A percentile compares a stretch with the other conserved stretches of the same genome.
Evolutionary conservation across 2,329 filamentous ascomycete species (phyloP).

Genomic region (Phialophora chinensis): DNA sequence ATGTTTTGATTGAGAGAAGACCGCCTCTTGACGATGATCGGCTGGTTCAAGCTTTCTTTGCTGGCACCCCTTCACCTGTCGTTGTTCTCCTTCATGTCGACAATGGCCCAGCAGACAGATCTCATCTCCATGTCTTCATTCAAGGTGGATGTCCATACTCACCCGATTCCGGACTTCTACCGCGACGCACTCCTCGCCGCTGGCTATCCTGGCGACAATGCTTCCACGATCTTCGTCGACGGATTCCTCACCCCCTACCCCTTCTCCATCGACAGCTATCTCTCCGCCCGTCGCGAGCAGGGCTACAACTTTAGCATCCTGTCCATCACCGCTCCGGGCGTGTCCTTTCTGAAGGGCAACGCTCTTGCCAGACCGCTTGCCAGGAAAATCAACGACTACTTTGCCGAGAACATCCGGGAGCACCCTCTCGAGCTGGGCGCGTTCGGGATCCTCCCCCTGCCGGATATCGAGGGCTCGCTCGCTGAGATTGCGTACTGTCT

Average conservation of each 20-base stretch:
- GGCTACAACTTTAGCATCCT: constrained; percentile 37
- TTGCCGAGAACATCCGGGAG: not conserved
- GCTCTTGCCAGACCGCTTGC: not conserved
- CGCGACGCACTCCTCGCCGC: constrained; percentile 13
- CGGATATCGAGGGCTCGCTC: constrained; percentile 12
- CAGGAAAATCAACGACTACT: not conserved
- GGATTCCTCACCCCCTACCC: constrained; percentile 14
- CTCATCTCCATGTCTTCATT: not conserved
- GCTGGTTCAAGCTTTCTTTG: not conserved
- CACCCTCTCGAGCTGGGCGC: constrained; percentile 12
- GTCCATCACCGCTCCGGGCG: constrained; percentile 42
- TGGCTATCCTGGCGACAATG: constrained; percentile 11
- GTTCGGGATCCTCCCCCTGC: constrained; percentile 12
- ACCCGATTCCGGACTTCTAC: constrained; percentile 14
- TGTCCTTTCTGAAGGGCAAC: constrained; percentile 18
- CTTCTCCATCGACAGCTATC: constrained; percentile 16
- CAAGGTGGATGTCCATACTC: constrained; percentile 17
- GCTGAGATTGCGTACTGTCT: constrained; percentile 21
- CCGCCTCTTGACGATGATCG: not conserved
- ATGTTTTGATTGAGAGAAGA: not conserved
- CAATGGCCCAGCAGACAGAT: not conserved
- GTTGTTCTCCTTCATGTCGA: not conserved
- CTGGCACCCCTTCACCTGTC: not conserved
- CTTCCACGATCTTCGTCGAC: constrained; percentile 11
- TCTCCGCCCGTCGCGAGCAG: not conserved